phyloP scores from a whole-genome alignment of 2,329 filamentous ascomycete genomes.

The Hymenoscyphus scutula region DNA sequence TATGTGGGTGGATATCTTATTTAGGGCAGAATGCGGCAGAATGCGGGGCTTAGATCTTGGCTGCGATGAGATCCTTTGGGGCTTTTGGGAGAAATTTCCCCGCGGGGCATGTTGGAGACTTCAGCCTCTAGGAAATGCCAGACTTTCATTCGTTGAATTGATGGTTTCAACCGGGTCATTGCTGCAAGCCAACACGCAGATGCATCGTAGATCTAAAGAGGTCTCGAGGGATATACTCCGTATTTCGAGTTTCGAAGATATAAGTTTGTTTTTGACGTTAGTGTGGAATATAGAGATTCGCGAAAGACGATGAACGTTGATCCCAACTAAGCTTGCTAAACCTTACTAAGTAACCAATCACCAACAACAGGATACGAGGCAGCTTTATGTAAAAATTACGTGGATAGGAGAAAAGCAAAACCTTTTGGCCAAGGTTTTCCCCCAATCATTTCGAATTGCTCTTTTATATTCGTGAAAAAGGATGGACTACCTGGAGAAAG shows the following conservation, averaged over 20 bases:
- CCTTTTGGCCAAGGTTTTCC: too few species aligned
- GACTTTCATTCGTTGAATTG: background rate
- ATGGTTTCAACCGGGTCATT: background rate
- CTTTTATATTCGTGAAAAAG: too few species aligned
- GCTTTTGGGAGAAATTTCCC: background rate
- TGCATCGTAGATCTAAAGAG: background rate
- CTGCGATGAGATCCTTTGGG: background rate
- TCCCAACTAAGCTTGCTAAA: background rate
- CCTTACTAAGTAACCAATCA: background rate
- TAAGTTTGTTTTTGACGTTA: background rate
- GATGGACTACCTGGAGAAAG: background rate
- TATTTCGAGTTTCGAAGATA: background rate
- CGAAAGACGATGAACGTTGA: background rate
- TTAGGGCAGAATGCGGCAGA: background rate
- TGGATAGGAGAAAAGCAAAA: too few species aligned
- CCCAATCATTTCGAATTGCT: too few species aligned
- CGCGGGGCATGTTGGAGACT: background rate
- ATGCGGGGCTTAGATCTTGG: background rate
- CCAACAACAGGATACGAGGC: background rate
- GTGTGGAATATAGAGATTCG: background rate
- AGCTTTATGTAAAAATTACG: background rate
- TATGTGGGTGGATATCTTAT: background rate
- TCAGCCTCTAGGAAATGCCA: background rate
- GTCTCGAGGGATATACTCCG: background rate
- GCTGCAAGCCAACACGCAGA: background rate